Base-by-base conservation (phyloP, 2,329 filamentous ascomycete genomes). In the Beauveria asiatica region DNA sequence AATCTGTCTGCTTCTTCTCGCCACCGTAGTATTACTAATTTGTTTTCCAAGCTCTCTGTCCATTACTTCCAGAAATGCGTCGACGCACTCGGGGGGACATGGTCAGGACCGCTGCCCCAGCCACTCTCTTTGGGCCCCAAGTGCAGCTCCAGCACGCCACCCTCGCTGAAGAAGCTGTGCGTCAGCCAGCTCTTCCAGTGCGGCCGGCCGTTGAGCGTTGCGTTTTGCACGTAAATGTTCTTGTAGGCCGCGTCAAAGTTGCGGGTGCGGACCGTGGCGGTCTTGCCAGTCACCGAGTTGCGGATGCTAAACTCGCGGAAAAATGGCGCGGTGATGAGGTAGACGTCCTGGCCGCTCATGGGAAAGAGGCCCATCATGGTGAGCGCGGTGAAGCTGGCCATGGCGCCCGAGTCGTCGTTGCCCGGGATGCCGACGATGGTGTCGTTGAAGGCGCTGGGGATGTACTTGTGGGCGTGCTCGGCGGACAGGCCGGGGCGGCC, bases 391-490 rank as follows among this genome's bases (percentile, higher is more conserved):
- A 82, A 82, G 6, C 78, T 78, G 1, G 79, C 80, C 80, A 83
- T 82, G 54, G 80, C 79, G 23, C 78, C 80, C 1, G 67, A 69
- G 71, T 83, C 80, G 65, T 82, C 80, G 65, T 82, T 82, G 5
- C 80, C 80, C 0, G 80, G 80, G 39, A 82, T 77, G 0, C 88
- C 88, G 37, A 75, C 76, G 3, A 82, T 69, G 0, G 81, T 83
- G 27, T 82, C 80, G 73, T 89, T 89, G 78, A 90, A 90, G 56
- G 83, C 79, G 1, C 75, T 75, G 0, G 87, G 87, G 61, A 90
- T 88, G 67, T 90, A 89, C 63, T 74, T 78, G 66, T 87, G 85
- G 0, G 79, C 77, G 65, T 83, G 83, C 62, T 76, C 72, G 19
- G 77, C 71, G 23, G 78, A 81, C 33, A 80, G 71, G 0, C 75